Percentiles rank a stretch among this genome's conserved stretches.
Conservation (phyloP, 192 early-diverging fungal genomes). For the Linnemannia exigua region DNA sequence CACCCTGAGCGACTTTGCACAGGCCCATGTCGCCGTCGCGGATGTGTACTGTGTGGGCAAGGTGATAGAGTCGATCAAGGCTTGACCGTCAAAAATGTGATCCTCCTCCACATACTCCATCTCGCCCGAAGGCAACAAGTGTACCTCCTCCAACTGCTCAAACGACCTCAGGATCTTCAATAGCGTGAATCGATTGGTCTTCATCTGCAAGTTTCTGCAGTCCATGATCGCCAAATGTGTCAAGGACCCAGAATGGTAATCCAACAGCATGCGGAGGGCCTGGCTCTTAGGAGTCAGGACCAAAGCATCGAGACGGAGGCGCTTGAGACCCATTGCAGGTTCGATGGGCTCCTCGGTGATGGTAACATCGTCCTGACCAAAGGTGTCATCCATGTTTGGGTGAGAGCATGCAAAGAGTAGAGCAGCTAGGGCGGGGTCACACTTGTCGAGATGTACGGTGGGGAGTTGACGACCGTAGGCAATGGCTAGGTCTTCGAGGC, state of each 20-base stretch:
- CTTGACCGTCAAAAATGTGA: neutral
- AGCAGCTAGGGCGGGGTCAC: neutral
- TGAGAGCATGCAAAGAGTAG: neutral
- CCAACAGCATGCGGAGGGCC: neutral
- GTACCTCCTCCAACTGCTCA: neutral
- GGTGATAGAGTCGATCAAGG: neutral
- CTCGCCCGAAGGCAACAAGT: neutral
- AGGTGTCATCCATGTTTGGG: neutral
- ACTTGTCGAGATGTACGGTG: neutral
- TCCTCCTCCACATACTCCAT: slow-evolving; percentile 1
- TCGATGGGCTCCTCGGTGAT: neutral
- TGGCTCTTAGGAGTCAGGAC: neutral
- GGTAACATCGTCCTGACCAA: neutral
- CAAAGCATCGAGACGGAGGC: neutral
- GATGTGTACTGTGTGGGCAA: neutral
- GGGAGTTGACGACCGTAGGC: neutral
- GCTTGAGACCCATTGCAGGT: neutral
- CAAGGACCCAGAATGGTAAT: neutral
- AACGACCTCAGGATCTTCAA: neutral
- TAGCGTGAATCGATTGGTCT: neutral
- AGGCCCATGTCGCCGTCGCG: neutral
- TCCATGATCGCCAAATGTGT: neutral
- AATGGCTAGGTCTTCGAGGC: neutral
- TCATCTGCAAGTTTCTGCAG: neutral
- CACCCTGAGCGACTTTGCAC: neutral